These are phyloP conservation scores for Candida yuanshanica DNA, from an alignment of 805 yeast genomes.

Conservation along the genomic window DNA sequence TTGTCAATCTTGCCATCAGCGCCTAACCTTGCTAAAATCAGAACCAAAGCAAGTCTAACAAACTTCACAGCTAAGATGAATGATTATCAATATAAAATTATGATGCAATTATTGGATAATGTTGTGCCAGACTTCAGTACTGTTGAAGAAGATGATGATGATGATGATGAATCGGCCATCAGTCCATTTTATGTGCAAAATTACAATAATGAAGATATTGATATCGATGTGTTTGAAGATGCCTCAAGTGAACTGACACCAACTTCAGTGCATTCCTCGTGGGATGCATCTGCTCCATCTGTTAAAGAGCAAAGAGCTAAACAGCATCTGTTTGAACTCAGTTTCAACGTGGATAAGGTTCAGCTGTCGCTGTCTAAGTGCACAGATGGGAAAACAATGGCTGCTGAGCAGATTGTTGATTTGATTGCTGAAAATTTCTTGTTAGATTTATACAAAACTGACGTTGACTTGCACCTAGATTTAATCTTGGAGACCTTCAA, in stretches of 20 bases:
- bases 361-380: constrained; percentile 63
- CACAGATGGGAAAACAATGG: constrained; percentile 51
- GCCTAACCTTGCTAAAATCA: constrained; percentile 61
- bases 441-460: constrained; percentile 55
- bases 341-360: constrained; percentile 61
- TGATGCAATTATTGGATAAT: constrained; percentile 70
- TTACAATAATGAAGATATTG: constrained; percentile 1
- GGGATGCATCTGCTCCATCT: not conserved
- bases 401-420: constrained; percentile 65
- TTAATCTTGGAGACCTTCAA: constrained; percentile 59
- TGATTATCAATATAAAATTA: constrained; percentile 84
- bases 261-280: constrained; percentile 3
- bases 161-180: constrained; percentile 30
- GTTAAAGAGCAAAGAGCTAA: constrained; percentile 2
- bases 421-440: constrained; percentile 61
- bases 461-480: constrained; percentile 58
- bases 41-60: constrained; percentile 75
- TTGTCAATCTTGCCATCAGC: constrained; percentile 83
- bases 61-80: constrained; percentile 63
- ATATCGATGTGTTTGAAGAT: constrained; percentile 1
- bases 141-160: constrained; percentile 22
- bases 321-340: constrained; percentile 70
- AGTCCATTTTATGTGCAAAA: constrained; percentile 12
- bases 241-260: not conserved
- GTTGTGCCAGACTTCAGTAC: constrained; percentile 48